Percentiles rank a stretch among this genome's conserved stretches.
Evolutionary conservation across 1,139 yeast species (phyloP).

Genomic region (Pichia inconspicua): DNA sequence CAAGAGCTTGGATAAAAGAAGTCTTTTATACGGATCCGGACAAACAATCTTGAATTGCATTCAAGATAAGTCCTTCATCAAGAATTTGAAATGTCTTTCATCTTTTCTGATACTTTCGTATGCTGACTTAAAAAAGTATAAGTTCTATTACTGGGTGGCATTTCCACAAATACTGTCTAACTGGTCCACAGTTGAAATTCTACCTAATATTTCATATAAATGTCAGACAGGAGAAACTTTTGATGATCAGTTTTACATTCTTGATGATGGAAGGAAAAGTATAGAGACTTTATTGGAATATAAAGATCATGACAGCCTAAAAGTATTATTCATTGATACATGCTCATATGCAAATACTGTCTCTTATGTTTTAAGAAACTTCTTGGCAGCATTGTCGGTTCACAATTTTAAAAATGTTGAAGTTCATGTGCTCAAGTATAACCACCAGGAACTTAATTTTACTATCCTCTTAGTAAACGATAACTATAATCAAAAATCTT

Average conservation of each 20-base stretch:
- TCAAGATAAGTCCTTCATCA: slow-evolving; percentile 27
- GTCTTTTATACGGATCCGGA: slow-evolving; percentile 44
- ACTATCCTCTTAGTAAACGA: slow-evolving; percentile 16
- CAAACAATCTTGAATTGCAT: slow-evolving; percentile 26
- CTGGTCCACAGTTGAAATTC: slow-evolving; percentile 30
- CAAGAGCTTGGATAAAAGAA: slow-evolving; percentile 54
- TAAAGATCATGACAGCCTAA: slow-evolving; percentile 2
- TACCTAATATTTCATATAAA: slow-evolving; percentile 10
- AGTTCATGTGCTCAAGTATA: slow-evolving; percentile 33
- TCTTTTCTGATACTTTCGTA: slow-evolving; percentile 58
- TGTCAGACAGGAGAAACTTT: slow-evolving; percentile 13
- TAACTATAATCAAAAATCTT: background rate
- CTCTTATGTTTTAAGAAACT: slow-evolving; percentile 60
- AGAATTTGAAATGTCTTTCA: slow-evolving; percentile 35
- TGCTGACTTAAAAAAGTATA: slow-evolving; percentile 84
- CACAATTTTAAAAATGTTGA: slow-evolving; percentile 34
- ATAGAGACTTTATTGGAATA: slow-evolving; percentile 13
- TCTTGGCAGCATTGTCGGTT: slow-evolving; percentile 46
- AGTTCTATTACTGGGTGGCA: slow-evolving; percentile 84
- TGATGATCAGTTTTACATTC: slow-evolving; percentile 20
- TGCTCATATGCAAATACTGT: slow-evolving; percentile 42
- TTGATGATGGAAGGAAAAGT: slow-evolving; percentile 14
- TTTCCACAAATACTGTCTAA: slow-evolving; percentile 54
- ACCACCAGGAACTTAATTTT: slow-evolving; percentile 20
- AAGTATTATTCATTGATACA: slow-evolving; percentile 56